A percentile compares a stretch with the other conserved stretches of the same genome.
These are phyloP conservation scores for Saturnispora mendoncae DNA, from an alignment of 805 yeast genomes.

Conservation along the genomic window DNA sequence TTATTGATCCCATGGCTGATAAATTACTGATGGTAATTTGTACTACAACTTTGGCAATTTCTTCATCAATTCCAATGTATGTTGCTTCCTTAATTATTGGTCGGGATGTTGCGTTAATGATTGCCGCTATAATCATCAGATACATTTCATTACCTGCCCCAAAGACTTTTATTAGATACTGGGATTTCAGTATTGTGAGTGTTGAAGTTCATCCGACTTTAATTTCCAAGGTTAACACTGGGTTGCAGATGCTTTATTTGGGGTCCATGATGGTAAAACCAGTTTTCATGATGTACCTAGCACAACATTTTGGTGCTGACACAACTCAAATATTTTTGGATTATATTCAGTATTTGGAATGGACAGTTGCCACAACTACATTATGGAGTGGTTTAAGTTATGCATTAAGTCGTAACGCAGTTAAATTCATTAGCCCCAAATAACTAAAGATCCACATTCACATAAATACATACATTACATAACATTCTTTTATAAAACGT, in stretches of 20 bases:
- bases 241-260: slow-evolving; percentile 83
- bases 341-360: slow-evolving; percentile 32
- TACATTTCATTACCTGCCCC: slow-evolving; percentile 70
- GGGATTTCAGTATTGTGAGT: slow-evolving; percentile 73
- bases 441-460: background rate
- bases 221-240: slow-evolving; percentile 84
- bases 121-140: slow-evolving; percentile 65
- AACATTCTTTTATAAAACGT: background rate
- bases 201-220: slow-evolving; percentile 84
- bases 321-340: slow-evolving; percentile 20
- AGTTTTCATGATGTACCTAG: slow-evolving; percentile 32
- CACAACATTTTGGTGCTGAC: slow-evolving; percentile 22
- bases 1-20: slow-evolving; percentile 93
- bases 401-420: slow-evolving; percentile 59
- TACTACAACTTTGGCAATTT: slow-evolving; percentile 64
- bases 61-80: slow-evolving; percentile 61
- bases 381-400: slow-evolving; percentile 71
- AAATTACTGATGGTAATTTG: slow-evolving; percentile 81
- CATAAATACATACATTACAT: background rate
- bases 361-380: slow-evolving; percentile 62
- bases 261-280: slow-evolving; percentile 55
- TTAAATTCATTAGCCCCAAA: slow-evolving; percentile 30
- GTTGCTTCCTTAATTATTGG: slow-evolving; percentile 70
- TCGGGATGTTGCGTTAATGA: slow-evolving; percentile 64
- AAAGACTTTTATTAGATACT: slow-evolving; percentile 57